Base-by-base conservation (phyloP, 768 basidiomycete species). In the Punctularia strigosozonata region DNA sequence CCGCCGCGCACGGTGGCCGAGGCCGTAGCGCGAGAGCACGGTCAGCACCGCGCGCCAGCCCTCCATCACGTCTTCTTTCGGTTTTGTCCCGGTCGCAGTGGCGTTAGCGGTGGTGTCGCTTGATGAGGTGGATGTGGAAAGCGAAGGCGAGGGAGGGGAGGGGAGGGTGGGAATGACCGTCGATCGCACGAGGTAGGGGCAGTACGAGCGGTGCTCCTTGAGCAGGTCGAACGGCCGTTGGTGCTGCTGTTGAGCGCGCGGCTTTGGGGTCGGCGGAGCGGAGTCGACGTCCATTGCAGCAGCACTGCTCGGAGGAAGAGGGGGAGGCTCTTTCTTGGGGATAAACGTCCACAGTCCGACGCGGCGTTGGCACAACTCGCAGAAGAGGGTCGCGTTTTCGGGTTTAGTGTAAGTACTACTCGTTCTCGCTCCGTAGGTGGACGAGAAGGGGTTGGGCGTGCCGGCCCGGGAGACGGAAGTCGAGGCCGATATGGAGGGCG, bases 31-130 rank as follows among this genome's bases (percentile, higher is more conserved):
- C 37, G 77, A 56, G 14, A 85, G 63, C 18, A 82, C 69, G 5
- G 70, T 69, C 42, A 87, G 56, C n/a, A 84, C 75, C 8, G 85
- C 85, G 25, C 78, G 66, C 86, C 86, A 89, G 13, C 86, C 86
- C 51, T 89, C 86, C 48, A 25, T 45, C 46, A 28, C 43, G n/a
- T n/a, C n/a, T n/a, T n/a, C n/a, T n/a, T n/a, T n/a, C n/a, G n/a
- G n/a, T n/a, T n/a, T n/a, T n/a, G n/a, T n/a, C n/a, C n/a, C n/a
- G n/a, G n/a, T n/a, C n/a, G n/a, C n/a, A n/a, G 47, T 36, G 20
- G 48, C 48, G n/a, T 42, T 52, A 3, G 44, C 52, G 19, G 56
- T 62, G 36, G 58, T 39, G 23, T 63, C 57, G 17, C 58, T 51
- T 25, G 53, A 25, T 2, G 66, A 62, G 13, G 54, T 47, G 26